phyloP scores from a whole-genome alignment of 768 basidiomycete species.

The Hortiboletus campestris region DNA sequence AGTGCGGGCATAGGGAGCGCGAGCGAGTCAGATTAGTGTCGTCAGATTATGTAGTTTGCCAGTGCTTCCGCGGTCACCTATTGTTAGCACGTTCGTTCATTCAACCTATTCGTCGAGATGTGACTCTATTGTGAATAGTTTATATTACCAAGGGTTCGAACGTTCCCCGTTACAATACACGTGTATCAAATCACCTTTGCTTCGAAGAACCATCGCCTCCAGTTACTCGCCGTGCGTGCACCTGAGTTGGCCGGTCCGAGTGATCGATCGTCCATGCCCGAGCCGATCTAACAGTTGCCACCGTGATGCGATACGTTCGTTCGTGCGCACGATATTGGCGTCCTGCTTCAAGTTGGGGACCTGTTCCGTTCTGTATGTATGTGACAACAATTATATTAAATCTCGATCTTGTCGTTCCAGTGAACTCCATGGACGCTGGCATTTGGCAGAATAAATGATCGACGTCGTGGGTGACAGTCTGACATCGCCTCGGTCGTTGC shows the following conservation, averaged over 20 bases:
- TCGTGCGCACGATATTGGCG: background rate
- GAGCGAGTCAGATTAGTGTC: background rate
- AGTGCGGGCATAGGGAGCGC: background rate
- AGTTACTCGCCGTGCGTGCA: background rate
- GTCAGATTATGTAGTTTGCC: background rate
- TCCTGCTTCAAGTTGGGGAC: background rate
- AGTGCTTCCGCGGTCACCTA: conserved; percentile 4
- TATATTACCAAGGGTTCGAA: conserved; percentile 4
- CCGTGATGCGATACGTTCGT: background rate
- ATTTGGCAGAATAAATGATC: background rate
- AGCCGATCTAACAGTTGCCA: background rate
- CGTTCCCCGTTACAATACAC: conserved; percentile 12
- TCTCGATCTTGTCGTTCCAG: background rate
- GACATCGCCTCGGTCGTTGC: conserved; percentile 1
- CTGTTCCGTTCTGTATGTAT: background rate
- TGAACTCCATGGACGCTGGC: background rate
- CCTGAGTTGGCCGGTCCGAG: background rate
- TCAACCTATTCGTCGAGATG: background rate
- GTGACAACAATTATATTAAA: background rate
- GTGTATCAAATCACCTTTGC: conserved; percentile 12
- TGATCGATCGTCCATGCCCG: conserved; percentile 7
- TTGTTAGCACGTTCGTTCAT: conserved; percentile 6
- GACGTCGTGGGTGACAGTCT: background rate
- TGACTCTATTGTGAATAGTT: background rate
- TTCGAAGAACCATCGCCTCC: conserved; percentile 1